Conservation (phyloP, 257 asterid species). For the Plantago elongata region DNA sequence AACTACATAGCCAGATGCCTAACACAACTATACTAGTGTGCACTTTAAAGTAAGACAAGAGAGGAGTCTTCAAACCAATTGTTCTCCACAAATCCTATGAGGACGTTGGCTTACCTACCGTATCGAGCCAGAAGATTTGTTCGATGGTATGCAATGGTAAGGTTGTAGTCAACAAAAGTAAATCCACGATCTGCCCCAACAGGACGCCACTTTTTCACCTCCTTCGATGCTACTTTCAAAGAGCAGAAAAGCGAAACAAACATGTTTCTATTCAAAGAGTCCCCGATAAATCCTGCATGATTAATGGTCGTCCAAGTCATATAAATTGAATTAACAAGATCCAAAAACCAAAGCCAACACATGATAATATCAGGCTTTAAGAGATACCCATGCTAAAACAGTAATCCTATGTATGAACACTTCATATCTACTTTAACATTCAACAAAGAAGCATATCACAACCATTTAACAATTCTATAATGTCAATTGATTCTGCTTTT, state of each 20-base stretch:
- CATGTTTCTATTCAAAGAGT: conserved; percentile 94
- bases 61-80: conserved; percentile 9
- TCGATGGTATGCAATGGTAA: conserved; percentile 88
- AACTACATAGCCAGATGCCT: background rate
- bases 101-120: conserved; percentile 72
- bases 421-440: no score
- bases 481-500: no score
- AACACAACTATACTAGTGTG: background rate
- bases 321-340: no score
- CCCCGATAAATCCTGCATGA: conserved; percentile 97
- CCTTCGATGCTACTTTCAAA: conserved; percentile 48
- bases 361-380: no score
- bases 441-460: no score
- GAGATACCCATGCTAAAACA: no score
- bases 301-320: conserved; percentile 11
- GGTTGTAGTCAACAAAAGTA: conserved; percentile 77
- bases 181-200: conserved; percentile 94
- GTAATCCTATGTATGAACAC: no score
- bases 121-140: conserved; percentile 93
- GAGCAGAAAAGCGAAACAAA: conserved; percentile 86
- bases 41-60: background rate
- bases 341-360: no score
- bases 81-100: background rate
- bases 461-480: no score
- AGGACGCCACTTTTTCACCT: conserved; percentile 95